phyloP scores from a whole-genome alignment of 1,284 basidiomycete species.

The Garcileccinum viscosum region DNA sequence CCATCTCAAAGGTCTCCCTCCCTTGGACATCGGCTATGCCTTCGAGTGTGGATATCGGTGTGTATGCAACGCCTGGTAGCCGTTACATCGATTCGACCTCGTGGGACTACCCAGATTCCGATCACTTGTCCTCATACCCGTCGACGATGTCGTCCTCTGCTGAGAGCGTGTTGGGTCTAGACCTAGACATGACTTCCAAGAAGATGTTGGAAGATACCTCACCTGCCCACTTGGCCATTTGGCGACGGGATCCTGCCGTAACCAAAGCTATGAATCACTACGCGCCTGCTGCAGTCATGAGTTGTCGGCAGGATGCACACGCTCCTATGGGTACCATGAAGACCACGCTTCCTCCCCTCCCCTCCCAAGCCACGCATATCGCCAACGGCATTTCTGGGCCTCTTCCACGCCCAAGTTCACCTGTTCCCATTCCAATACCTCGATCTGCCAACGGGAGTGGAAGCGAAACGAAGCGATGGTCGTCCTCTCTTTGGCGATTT shows the following conservation, averaged over 20 bases:
- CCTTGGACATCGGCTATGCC: constrained; percentile 46
- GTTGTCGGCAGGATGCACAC: constrained; percentile 35
- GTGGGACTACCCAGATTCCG: constrained; percentile 41
- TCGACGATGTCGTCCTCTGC: constrained; percentile 36
- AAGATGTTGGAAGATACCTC: constrained; percentile 40
- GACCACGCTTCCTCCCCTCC: constrained; percentile 18
- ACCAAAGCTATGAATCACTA: constrained; percentile 35
- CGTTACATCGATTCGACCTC: constrained; percentile 35
- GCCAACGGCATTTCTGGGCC: constrained; percentile 22
- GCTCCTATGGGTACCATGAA: constrained; percentile 6
- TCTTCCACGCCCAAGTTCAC: constrained; percentile 36
- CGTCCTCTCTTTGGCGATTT: constrained; percentile 50
- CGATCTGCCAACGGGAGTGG: constrained; percentile 39
- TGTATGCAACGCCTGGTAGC: constrained; percentile 44
- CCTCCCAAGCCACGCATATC: constrained; percentile 16
- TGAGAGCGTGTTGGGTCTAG: constrained; percentile 41
- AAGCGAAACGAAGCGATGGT: constrained; percentile 41
- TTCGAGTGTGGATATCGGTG: constrained; percentile 47
- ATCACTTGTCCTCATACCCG: constrained; percentile 42
- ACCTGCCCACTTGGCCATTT: constrained; percentile 38
- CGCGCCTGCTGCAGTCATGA: constrained; percentile 37
- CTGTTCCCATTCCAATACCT: constrained; percentile 42
- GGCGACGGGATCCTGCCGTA: constrained; percentile 37
- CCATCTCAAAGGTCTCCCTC: constrained; percentile 47
- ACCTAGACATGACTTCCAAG: constrained; percentile 40